Evolutionary conservation across 371 early-diverging fungal genomes (phyloP).

Genomic region (Mucor ambiguus): DNA sequence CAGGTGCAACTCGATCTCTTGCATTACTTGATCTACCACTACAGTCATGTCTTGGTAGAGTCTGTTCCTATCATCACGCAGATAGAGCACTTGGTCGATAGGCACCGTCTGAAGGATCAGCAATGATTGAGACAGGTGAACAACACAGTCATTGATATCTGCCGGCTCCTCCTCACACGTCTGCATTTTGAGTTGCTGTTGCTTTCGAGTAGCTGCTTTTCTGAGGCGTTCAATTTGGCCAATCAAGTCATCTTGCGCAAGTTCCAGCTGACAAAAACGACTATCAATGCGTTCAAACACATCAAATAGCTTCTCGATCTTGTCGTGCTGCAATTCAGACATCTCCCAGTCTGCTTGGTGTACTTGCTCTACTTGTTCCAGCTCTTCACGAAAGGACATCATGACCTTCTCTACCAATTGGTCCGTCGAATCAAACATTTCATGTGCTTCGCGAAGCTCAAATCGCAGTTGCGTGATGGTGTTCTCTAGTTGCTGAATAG

Average conservation of each 20-base stretch:
- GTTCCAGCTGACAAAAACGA: slow-evolving; percentile 39
- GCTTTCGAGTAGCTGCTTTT: slow-evolving; percentile 16
- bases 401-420: slow-evolving; percentile 56
- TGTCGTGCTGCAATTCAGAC: slow-evolving; percentile 43
- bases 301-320: slow-evolving; percentile 47
- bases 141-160: slow-evolving; percentile 17
- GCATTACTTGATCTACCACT: slow-evolving; percentile 21
- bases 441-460: slow-evolving; percentile 59
- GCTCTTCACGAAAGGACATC: slow-evolving; percentile 55
- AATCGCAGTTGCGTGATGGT: slow-evolving; percentile 47
- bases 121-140: slow-evolving; percentile 35
- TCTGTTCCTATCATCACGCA: slow-evolving; percentile 34
- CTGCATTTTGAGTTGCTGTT: neutral
- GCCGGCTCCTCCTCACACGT: neutral
- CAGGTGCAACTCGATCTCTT: neutral
- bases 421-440: slow-evolving; percentile 60
- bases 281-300: slow-evolving; percentile 52
- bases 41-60: slow-evolving; percentile 32
- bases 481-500: slow-evolving; percentile 20
- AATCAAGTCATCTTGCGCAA: slow-evolving; percentile 41
- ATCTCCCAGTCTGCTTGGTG: slow-evolving; percentile 49
- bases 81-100: slow-evolving; percentile 29
- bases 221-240: slow-evolving; percentile 36
- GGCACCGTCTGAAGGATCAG: slow-evolving; percentile 37
- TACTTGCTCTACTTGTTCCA: slow-evolving; percentile 53